Conservation (phyloP, 139 green algal genomes). For the Desmodesmus armatus region DNA sequence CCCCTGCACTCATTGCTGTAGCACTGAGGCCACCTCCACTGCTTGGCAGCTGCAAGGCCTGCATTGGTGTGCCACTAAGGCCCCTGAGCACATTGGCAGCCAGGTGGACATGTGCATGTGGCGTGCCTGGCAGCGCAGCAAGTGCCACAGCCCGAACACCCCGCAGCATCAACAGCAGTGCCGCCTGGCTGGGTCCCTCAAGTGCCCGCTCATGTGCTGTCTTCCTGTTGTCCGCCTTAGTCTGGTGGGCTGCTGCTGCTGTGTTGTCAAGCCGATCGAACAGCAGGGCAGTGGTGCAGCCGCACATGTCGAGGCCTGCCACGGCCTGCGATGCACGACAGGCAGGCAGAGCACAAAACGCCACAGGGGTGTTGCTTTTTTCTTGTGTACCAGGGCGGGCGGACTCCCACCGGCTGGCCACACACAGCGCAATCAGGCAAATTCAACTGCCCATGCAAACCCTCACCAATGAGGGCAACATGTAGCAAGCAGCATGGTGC, state of each 20-base stretch:
- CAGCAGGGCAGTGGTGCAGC: constrained; percentile 52
- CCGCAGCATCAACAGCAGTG: constrained; percentile 37
- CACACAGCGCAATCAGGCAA: too few relatives aligned
- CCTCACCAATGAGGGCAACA: too few relatives aligned
- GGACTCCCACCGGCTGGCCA: too few relatives aligned
- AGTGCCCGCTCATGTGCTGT: not conserved
- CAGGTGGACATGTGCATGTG: constrained; percentile 13
- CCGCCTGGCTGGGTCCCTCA: constrained; percentile 6
- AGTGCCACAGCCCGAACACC: constrained; percentile 20
- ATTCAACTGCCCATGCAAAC: too few relatives aligned
- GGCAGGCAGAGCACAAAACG: not conserved
- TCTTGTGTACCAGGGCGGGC: too few relatives aligned
- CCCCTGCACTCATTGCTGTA: too few relatives aligned
- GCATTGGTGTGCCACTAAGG: not conserved
- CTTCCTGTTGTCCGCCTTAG: constrained; percentile 8
- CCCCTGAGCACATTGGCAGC: not conserved
- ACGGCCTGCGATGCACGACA: constrained; percentile 40
- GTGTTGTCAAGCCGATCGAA: constrained; percentile 42
- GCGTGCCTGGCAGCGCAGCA: not conserved
- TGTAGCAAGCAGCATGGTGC: too few relatives aligned
- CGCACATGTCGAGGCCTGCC: constrained; percentile 46
- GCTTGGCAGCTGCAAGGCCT: too few relatives aligned
- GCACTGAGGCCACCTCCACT: too few relatives aligned
- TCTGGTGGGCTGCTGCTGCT: not conserved
- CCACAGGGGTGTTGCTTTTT: too few relatives aligned